These are phyloP conservation scores for Neurospora discreta DNA, from an alignment of 495 filamentous ascomycete species.

Conservation along the genomic window DNA sequence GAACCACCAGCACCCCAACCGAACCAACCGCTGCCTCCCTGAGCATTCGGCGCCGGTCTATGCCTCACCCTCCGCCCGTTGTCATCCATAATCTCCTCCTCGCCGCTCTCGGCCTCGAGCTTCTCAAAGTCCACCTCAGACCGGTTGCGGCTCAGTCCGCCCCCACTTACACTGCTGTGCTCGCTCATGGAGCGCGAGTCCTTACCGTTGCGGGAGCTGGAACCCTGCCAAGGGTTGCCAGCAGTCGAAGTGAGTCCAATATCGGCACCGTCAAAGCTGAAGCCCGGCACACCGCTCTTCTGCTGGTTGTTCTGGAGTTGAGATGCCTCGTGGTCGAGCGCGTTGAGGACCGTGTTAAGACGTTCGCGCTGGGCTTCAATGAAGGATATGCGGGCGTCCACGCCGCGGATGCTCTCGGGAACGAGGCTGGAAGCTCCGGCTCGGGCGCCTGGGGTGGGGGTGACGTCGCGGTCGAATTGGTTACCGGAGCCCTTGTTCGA, in stretches of 20 bases:
- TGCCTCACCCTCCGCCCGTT: neutral
- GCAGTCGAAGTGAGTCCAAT: neutral
- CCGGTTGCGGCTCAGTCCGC: conserved; percentile 55
- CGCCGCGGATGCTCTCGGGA: conserved; percentile 49
- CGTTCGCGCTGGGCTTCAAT: conserved; percentile 63
- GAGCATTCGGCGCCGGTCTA: neutral
- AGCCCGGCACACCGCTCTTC: conserved; percentile 16
- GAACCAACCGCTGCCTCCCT: neutral
- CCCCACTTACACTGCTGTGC: conserved; percentile 25
- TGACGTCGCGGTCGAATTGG: conserved; percentile 27
- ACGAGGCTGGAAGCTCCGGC: conserved; percentile 42
- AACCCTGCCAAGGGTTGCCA: neutral
- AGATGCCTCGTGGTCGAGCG: conserved; percentile 62
- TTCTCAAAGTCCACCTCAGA: conserved; percentile 76
- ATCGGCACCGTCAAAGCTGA: conserved; percentile 19
- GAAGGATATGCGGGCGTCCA: conserved; percentile 56
- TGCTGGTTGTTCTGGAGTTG: conserved; percentile 23
- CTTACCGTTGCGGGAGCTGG: neutral
- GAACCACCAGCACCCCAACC: neutral
- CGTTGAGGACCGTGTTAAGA: conserved; percentile 57
- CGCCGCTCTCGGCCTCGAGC: conserved; percentile 60
- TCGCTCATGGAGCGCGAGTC: conserved; percentile 19
- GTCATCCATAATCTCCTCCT: conserved; percentile 21
- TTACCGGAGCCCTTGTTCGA: neutral
- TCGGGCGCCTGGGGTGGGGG: conserved; percentile 27